These are phyloP conservation scores for Laetiporus sulphureus DNA, from an alignment of 1,284 basidiomycete species.

Conservation along the genomic window DNA sequence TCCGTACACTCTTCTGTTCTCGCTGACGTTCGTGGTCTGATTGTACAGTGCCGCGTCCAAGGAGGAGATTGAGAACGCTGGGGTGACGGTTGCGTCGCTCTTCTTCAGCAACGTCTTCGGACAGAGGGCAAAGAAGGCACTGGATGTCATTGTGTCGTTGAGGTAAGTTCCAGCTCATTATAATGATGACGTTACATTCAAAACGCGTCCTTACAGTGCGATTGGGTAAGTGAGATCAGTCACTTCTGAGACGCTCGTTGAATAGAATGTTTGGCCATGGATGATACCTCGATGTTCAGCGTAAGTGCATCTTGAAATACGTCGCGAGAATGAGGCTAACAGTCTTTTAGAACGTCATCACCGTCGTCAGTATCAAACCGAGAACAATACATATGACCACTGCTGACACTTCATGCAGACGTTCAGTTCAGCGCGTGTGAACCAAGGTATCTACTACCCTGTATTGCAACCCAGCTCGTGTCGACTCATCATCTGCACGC, in stretches of 20 bases:
- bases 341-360: slow-evolving; percentile 22
- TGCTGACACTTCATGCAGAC: too few species aligned
- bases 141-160: slow-evolving; percentile 57
- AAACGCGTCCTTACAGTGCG: slow-evolving; percentile 12
- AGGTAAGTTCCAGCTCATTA: slow-evolving; percentile 12
- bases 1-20: too few species aligned
- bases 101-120: slow-evolving; percentile 70
- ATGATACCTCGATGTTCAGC: too few species aligned
- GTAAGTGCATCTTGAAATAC: slow-evolving; percentile 36
- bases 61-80: slow-evolving; percentile 50
- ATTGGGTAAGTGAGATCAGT: slow-evolving; percentile 16
- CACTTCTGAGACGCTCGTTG: too few species aligned
- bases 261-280: too few species aligned
- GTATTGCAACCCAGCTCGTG: too few species aligned
- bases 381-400: too few species aligned
- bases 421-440: slow-evolving; percentile 23
- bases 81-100: slow-evolving; percentile 56
- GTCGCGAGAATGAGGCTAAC: neutral
- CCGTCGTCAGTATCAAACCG: slow-evolving; percentile 20
- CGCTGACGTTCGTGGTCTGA: neutral
- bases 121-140: slow-evolving; percentile 46
- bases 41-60: slow-evolving; percentile 48
- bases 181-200: neutral
- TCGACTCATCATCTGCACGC: neutral
- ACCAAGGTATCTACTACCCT: too few species aligned